A percentile compares a stretch with the other conserved stretches of the same genome.
phyloP scores from a whole-genome alignment of 108 stramenopile genomes.

The Nitzschia sp. region DNA sequence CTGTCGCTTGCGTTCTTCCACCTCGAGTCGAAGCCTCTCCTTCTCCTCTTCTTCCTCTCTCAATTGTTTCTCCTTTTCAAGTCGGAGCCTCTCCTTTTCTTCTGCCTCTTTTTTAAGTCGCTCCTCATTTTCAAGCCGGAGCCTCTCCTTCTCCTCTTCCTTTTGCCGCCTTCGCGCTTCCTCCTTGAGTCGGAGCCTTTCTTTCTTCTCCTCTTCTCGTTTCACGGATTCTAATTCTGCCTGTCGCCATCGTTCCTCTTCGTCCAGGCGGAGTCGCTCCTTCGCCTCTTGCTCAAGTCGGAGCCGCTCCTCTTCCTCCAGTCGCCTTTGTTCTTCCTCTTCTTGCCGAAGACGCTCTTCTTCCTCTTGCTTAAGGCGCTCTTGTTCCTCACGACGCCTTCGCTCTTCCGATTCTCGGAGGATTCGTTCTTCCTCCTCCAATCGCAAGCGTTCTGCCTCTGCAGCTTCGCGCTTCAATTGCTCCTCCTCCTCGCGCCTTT shows the following conservation, averaged over 20 bases:
- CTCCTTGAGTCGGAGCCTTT: neutral
- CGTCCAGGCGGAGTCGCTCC: neutral
- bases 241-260: neutral
- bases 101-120: neutral
- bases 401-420: neutral
- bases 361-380: neutral
- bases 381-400: neutral
- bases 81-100: conserved; percentile 3
- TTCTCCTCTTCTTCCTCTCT: conserved; percentile 14
- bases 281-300: neutral
- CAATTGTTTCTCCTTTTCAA: conserved; percentile 13
- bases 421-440: neutral
- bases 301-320: neutral
- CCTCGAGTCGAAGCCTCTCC: neutral
- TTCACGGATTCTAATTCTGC: neutral
- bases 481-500: neutral
- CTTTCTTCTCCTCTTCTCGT: conserved; percentile 12
- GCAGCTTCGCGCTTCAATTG: neutral
- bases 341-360: neutral
- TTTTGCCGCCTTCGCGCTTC: neutral
- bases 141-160: neutral
- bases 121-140: conserved; percentile 1
- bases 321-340: neutral
- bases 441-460: conserved; percentile 1
- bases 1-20: conserved; percentile 8